Evolutionary conservation across 768 basidiomycete species (phyloP).

Genomic region (Mrakia blollopis): DNA sequence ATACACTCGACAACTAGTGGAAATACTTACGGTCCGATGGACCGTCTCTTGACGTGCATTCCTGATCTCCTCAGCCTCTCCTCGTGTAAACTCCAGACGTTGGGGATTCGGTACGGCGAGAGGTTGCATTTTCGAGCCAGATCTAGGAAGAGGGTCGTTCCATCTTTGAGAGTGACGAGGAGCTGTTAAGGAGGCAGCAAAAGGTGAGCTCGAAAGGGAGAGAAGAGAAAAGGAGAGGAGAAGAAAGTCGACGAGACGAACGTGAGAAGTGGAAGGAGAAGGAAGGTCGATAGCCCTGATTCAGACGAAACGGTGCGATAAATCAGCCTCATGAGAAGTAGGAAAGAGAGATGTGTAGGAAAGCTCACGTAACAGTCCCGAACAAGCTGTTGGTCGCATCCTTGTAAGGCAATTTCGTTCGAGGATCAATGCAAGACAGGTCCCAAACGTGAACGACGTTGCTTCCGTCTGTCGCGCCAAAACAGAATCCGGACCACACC

Average conservation of each 20-base stretch:
- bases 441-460: slow-evolving; percentile 61
- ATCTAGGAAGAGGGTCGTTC: slow-evolving; percentile 70
- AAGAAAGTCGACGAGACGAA: slow-evolving; percentile 44
- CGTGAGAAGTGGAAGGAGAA: slow-evolving; percentile 69
- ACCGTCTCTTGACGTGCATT: slow-evolving; percentile 35
- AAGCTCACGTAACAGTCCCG: slow-evolving; percentile 39
- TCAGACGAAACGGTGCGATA: background rate
- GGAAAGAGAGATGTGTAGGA: background rate
- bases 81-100: slow-evolving; percentile 70
- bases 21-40: slow-evolving; percentile 30
- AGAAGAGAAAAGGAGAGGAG: slow-evolving; percentile 21
- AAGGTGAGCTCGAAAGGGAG: background rate
- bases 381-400: slow-evolving; percentile 38
- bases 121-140: slow-evolving; percentile 57
- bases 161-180: slow-evolving; percentile 54
- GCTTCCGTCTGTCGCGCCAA: slow-evolving; percentile 49
- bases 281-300: slow-evolving; percentile 55
- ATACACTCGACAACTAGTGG: background rate
- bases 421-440: slow-evolving; percentile 55
- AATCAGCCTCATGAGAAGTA: background rate
- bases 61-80: slow-evolving; percentile 53
- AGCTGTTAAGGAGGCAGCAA: slow-evolving; percentile 43
- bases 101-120: slow-evolving; percentile 65
- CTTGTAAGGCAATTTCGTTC: slow-evolving; percentile 48
- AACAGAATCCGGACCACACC: background rate